Evolutionary conservation across 306 rosid genomes (phyloP).

Genomic region (Sophora flavescens): DNA sequence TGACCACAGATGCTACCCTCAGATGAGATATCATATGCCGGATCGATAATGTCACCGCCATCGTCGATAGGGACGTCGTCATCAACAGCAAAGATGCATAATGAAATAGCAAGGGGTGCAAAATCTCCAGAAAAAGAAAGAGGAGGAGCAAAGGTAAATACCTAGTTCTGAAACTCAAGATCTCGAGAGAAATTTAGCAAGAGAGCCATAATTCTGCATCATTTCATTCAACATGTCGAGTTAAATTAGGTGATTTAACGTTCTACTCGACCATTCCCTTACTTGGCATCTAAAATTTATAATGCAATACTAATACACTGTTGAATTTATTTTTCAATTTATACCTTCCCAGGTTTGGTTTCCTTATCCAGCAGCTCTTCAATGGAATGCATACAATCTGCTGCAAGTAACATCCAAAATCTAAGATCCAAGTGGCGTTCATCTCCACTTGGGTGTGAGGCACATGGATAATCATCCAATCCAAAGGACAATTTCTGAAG

Average conservation of each 20-base stretch:
- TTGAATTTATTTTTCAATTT: constrained; percentile 6
- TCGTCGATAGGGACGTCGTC: too few relatives aligned
- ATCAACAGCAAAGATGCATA: constrained; percentile 22
- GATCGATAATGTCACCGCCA: too few relatives aligned
- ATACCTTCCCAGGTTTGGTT: constrained; percentile 70
- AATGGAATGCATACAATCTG: too few relatives aligned
- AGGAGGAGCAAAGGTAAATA: constrained; percentile 40
- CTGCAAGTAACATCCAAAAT: too few relatives aligned
- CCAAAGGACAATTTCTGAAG: too few relatives aligned
- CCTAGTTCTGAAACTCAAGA: constrained; percentile 86
- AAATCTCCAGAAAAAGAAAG: constrained; percentile 33
- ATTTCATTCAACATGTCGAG: constrained; percentile 43
- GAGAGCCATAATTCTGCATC: constrained; percentile 75
- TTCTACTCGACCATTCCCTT: constrained; percentile 1
- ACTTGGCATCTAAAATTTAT: background rate
- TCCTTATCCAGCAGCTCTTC: too few relatives aligned
- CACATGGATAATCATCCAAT: too few relatives aligned
- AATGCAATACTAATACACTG: constrained; percentile 4
- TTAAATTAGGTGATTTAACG: constrained; percentile 24
- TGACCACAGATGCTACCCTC: too few relatives aligned
- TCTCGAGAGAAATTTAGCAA: constrained; percentile 72
- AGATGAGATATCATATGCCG: too few relatives aligned
- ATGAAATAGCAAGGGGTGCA: constrained; percentile 42
- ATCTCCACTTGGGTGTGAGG: too few relatives aligned
- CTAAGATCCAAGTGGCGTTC: too few relatives aligned